A percentile compares a stretch with the other conserved stretches of the same genome.
Conservation (phyloP, 2,329 filamentous ascomycete species). For the Botrytis pseudocinerea region DNA sequence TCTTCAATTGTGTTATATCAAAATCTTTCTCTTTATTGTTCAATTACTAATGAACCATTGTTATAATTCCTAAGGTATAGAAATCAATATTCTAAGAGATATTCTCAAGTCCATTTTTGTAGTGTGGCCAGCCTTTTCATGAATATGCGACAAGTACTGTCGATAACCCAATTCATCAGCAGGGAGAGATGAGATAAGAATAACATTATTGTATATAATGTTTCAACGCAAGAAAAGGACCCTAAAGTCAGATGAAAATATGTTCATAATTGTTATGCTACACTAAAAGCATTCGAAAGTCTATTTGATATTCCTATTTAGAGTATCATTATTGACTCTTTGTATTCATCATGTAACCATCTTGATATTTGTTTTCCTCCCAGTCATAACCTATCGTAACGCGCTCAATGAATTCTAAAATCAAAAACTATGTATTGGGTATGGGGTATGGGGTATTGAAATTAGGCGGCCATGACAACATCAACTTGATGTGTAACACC, state of each 20-base stretch:
- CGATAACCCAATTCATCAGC: too few relatives aligned
- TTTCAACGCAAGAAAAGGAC: too few relatives aligned
- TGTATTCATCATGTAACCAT: slow-evolving; percentile 17
- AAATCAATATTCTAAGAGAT: too few relatives aligned
- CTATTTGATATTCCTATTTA: slow-evolving; percentile 8
- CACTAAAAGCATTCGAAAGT: slow-evolving; percentile 10
- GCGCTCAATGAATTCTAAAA: slow-evolving; percentile 15
- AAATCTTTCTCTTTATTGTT: too few relatives aligned
- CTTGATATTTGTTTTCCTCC: slow-evolving; percentile 3
- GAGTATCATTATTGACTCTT: not conserved
- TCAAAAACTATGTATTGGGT: slow-evolving; percentile 17
- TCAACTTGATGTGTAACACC: slow-evolving; percentile 32
- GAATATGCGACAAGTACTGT: too few relatives aligned
- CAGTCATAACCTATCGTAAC: slow-evolving; percentile 19
- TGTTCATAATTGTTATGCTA: not conserved
- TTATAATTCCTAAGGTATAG: too few relatives aligned
- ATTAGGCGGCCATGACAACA: slow-evolving; percentile 24
- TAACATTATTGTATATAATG: not conserved
- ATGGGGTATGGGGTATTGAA: slow-evolving; percentile 13
- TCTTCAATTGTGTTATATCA: too few relatives aligned
- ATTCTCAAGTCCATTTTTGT: too few relatives aligned
- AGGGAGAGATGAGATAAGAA: not conserved
- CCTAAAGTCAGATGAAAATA: not conserved
- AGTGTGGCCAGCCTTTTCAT: too few relatives aligned
- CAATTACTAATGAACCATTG: too few relatives aligned